phyloP scores from a whole-genome alignment of 2,329 filamentous ascomycete species.

The Albifimbria verrucaria region DNA sequence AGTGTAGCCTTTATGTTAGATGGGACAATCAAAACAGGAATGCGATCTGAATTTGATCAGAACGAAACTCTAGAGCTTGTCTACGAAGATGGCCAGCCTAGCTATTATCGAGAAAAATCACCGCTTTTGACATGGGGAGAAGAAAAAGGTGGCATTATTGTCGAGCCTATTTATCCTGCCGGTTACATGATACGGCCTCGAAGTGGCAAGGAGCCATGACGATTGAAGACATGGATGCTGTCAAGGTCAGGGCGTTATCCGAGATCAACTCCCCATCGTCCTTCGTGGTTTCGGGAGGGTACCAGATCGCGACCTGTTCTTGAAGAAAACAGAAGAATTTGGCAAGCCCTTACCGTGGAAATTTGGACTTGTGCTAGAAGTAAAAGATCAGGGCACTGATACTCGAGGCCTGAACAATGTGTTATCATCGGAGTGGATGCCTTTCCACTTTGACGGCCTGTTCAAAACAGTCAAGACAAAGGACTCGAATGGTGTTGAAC shows the following conservation, averaged over 20 bases:
- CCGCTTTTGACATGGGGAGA: constrained; percentile 38
- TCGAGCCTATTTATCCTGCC: constrained; percentile 45
- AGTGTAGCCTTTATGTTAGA: constrained; percentile 39
- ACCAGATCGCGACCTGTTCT: constrained; percentile 39
- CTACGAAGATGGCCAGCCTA: constrained; percentile 40
- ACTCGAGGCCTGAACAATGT: constrained; percentile 48
- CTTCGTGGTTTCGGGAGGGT: constrained; percentile 49
- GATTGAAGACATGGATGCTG: constrained; percentile 40
- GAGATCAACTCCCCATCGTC: constrained; percentile 51
- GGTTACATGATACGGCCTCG: constrained; percentile 39
- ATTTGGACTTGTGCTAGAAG: constrained; percentile 48
- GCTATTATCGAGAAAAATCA: constrained; percentile 48
- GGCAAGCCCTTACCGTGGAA: constrained; percentile 49
- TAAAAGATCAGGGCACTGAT: constrained; percentile 44
- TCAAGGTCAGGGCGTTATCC: constrained; percentile 42
- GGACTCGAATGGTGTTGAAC: constrained; percentile 35
- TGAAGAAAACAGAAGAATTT: constrained; percentile 43
- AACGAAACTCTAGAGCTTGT: constrained; percentile 42
- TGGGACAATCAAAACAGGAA: constrained; percentile 37
- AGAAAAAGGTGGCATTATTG: constrained; percentile 32
- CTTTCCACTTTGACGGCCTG: constrained; percentile 55
- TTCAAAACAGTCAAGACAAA: constrained; percentile 47
- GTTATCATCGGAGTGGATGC: constrained; percentile 51
- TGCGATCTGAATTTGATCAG: constrained; percentile 35
- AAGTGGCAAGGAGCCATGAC: constrained; percentile 26